Base-by-base conservation (phyloP, 78 protist genomes). In the slime mould (Dictyostelium discoideum) region DNA sequence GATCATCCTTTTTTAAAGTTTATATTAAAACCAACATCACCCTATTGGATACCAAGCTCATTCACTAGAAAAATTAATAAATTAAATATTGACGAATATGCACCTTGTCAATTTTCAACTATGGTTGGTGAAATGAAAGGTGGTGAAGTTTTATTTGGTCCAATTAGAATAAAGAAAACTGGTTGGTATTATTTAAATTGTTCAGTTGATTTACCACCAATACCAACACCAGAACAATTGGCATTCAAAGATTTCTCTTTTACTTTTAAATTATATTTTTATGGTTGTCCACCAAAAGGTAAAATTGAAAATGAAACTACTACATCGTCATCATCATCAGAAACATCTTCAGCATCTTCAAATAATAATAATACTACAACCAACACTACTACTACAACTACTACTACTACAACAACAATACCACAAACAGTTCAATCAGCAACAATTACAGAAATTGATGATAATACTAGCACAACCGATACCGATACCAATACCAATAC, bases 231-330 rank as follows among this genome's bases (percentile, higher is more conserved):
- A 0, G 95, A 80, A 22, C 87, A 90, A 83, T 9, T 80, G 5
- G 40, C 20, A 20, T 90, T 90, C 69, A 90, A 82, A 69, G 95
- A 82, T 72, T 90, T 90, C 37, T 40, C 48, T 16, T 90, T 90
- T 57, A 82, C 78, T 14, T 24, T 90, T 13, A 90, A 72, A 42
- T 26, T 90, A 13, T 90, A 90, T 69, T 90, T 90, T n/a, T 90
- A 90, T 73, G 95, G 95, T 73, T 78, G 93, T 79, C 95, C 95
- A 32, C 57, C 94, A 63, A 89, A 89, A 65, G 60, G 57, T 76
- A 76, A 76, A 82, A 82, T 32, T 26, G 48, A 29, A 4, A 10
- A 37, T 29, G 42, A 54, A 82, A 16, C 32, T 9, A 22, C 85
- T 26, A 4, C 32, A 14, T 5, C 26, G 2, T 85, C 92, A 5